Evolutionary conservation across 371 early-diverging fungal species (phyloP), one percentile per base, ranked within the genome.

Genomic region (Mycotypha africana): DNA sequence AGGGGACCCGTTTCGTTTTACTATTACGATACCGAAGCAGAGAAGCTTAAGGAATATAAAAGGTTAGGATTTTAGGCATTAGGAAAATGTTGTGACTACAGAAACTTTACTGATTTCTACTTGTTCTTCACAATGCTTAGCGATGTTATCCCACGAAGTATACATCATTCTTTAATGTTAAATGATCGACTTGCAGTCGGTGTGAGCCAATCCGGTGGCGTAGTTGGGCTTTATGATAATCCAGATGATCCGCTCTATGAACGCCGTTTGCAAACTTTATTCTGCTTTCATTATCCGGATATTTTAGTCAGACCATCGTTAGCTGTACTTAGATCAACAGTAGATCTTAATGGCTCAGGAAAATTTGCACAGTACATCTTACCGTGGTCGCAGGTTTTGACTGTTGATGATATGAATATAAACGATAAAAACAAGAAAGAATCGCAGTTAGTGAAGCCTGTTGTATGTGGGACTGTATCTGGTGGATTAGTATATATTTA

Each of bases 201-300:
- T 7, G 47, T 58, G 3, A 44, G 47, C 16, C 51, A 58, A 16
- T 57, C 58, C 17, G 70, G 70, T 8, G 61, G 61, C 9, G 37
- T 70, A 37, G 45, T 66, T 9, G 66, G 54, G 3, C 38, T 70
- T 5, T 50, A 49, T 25, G 61, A 64, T 12, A 46, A 64, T 31
- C 47, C 62, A 17, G 40, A 54, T 6, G 62, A 60, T 31, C n/a
- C n/a, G n/a, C n/a, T n/a, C n/a, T 24, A n/a, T 9, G 56, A 60
- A 38, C 44, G 56, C 16, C 38, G 65, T 4, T 38, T 69, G 11
- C 11, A 58, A 11, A 43, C 40, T 2, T 11, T 51, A 21, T 70
- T 70, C 20, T 47, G 56, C 1, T 70, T 65, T 22, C 63, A 65
- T 22, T 62, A 63, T 45, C 49, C 66, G 0, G 70, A 70, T 20